A percentile compares a stretch with the other conserved stretches of the same genome.
These are phyloP conservation scores for Marasmius fiardii DNA, from an alignment of 1,284 basidiomycete genomes.

Conservation along the genomic window DNA sequence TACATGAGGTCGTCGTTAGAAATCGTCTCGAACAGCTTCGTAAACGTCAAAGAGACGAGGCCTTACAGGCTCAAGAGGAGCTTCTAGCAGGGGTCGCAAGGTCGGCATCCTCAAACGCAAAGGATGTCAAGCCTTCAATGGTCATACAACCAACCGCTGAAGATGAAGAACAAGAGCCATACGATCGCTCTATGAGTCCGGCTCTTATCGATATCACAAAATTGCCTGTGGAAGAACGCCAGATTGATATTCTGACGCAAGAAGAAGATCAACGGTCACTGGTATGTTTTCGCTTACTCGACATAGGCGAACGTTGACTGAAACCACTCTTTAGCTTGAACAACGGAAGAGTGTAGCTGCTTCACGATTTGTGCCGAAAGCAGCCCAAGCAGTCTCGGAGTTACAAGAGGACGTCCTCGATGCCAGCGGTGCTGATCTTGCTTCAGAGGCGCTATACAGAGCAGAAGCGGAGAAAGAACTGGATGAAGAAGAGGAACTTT, in stretches of 20 bases:
- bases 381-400: slow-evolving; percentile 47
- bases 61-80: slow-evolving; percentile 88
- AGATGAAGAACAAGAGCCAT: slow-evolving; percentile 45
- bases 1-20: slow-evolving; percentile 95
- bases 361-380: slow-evolving; percentile 83
- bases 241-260: slow-evolving; percentile 73
- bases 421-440: slow-evolving; percentile 72
- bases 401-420: slow-evolving; percentile 47
- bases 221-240: slow-evolving; percentile 72
- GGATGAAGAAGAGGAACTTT: slow-evolving; percentile 93
- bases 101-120: slow-evolving; percentile 44
- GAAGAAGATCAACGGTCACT: slow-evolving; percentile 63
- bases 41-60: slow-evolving; percentile 93
- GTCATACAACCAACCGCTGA: slow-evolving; percentile 32
- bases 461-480: slow-evolving; percentile 89
- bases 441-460: slow-evolving; percentile 81
- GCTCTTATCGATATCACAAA: slow-evolving; percentile 65
- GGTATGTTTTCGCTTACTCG: slow-evolving; percentile 41
- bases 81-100: slow-evolving; percentile 77
- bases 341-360: slow-evolving; percentile 76
- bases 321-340: slow-evolving; percentile 51
- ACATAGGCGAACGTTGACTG: slow-evolving; percentile 4
- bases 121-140: slow-evolving; percentile 21
- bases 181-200: slow-evolving; percentile 84
- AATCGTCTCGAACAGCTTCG: slow-evolving; percentile 95